phyloP scores from a whole-genome alignment of 176 grass and related monocot species.

The Puccinellia tenuiflora region DNA sequence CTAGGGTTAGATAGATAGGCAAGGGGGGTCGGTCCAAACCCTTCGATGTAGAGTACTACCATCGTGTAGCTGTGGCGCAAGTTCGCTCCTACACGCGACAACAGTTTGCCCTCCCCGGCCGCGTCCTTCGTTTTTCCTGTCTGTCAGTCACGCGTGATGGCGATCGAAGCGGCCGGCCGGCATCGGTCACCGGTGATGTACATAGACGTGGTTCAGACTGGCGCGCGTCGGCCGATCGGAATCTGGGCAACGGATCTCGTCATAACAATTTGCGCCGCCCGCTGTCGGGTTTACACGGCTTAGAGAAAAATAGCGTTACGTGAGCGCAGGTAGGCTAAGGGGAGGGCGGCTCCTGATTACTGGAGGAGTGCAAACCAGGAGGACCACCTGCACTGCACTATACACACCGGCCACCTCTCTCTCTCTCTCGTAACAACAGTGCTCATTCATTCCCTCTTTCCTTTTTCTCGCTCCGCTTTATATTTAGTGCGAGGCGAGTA shows the following conservation, averaged over 20 bases:
- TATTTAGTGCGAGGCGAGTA: not conserved
- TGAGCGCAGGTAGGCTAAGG: too few relatives aligned
- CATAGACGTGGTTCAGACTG: not conserved
- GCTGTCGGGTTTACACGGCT: too few relatives aligned
- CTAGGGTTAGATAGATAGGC: not conserved
- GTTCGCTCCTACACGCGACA: constrained; percentile 19
- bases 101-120: not conserved
- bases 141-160: not conserved
- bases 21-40: not conserved
- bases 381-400: constrained; percentile 39
- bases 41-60: not conserved
- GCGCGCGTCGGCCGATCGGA: not conserved
- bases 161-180: not conserved
- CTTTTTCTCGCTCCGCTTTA: constrained; percentile 2
- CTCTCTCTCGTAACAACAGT: not conserved
- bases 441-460: not conserved
- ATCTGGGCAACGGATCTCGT: not conserved
- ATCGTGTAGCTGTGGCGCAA: not conserved
- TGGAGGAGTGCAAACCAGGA: constrained; percentile 8
- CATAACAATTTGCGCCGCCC: not conserved
- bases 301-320: too few relatives aligned
- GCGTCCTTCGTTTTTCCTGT: not conserved
- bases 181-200: not conserved
- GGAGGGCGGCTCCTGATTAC: not conserved
- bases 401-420: not conserved